Percentiles rank a stretch among this genome's conserved stretches.
phyloP scores from a whole-genome alignment of 148 eudicot genomes.

The Hydrangea macrophylla region DNA sequence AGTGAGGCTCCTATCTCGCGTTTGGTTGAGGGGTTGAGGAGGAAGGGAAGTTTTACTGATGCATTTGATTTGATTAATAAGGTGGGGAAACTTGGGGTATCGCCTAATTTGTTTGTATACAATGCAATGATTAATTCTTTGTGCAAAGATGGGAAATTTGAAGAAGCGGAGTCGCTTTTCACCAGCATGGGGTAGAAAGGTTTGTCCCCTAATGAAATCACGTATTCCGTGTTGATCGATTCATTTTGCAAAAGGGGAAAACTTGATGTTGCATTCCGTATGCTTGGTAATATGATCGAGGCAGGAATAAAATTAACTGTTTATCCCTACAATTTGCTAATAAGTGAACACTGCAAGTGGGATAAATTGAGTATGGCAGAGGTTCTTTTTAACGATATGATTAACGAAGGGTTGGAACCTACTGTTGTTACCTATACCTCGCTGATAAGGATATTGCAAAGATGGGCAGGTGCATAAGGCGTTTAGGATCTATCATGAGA shows the following conservation, averaged over 20 bases:
- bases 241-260: conserved; percentile 59
- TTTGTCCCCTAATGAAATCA: conserved; percentile 56
- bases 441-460: conserved; percentile 65
- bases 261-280: conserved; percentile 41
- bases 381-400: conserved; percentile 49
- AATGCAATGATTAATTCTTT: conserved; percentile 62
- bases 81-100: conserved; percentile 37
- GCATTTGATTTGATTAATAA: conserved; percentile 52
- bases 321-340: conserved; percentile 64
- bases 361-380: conserved; percentile 54
- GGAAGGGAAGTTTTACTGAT: conserved; percentile 39
- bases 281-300: conserved; percentile 48
- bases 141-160: conserved; percentile 57
- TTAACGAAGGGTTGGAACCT: conserved; percentile 51
- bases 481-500: conserved; percentile 70
- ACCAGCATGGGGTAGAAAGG: conserved; percentile 48
- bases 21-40: conserved; percentile 76
- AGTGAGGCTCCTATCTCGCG: conserved; percentile 61
- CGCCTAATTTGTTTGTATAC: conserved; percentile 62
- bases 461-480: conserved; percentile 50
- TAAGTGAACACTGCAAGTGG: conserved; percentile 60
- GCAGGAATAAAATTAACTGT: conserved; percentile 43
- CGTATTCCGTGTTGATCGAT: conserved; percentile 58
- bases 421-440: conserved; percentile 74
- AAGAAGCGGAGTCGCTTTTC: conserved; percentile 54